Evolutionary conservation across 495 filamentous ascomycete genomes (phyloP), one percentile per base, ranked within the genome.

Genomic region (Lophiotrema nucula): DNA sequence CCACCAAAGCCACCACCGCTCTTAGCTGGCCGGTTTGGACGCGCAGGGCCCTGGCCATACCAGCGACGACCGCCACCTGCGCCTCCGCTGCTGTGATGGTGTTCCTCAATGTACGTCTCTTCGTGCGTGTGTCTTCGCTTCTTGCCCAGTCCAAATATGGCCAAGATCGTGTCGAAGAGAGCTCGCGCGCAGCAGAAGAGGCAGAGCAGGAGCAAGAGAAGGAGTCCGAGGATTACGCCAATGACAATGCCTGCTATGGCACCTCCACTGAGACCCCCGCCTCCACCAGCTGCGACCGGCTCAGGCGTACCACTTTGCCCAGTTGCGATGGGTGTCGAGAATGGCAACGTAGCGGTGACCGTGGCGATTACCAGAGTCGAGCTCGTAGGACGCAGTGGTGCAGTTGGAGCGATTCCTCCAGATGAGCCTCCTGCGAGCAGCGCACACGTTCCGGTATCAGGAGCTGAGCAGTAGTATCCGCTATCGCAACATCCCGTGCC

Each of bases 181-280:
- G 84, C 84, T 57, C 80, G 81, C 56, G 85, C 80, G 63, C 89
- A 86, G 73, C 84, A 82, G 76, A 82, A 91, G 68, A 84, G 80
- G 72, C 87, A 90, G 48, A 95, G 62, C 3, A 92, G 79, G 11
- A 88, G 67, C 15, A 95, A 76, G 1, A 95, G 70, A 45, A 85
- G 69, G 21, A 90, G 77, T 65, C 87, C 91, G n/a, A 81, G 82
- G 61, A 96, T 81, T 4, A 85, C 83, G 60, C 91, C 91, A 45
- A 96, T 87, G 58, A 96, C 91, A 62, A 96, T 96, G 39, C 91
- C 91, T n/a, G 91, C 91, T 65, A 96, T 96, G 22, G 90, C 91
- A 55, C 91, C 91, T 46, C 81, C 83, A 67, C 86, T 90, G 43
- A 96, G 76, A 50, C 81, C 80, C 47, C 78, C 75, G 54, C 77